phyloP scores from a whole-genome alignment of 192 early-diverging fungal species.

The Linnemannia elongata region DNA sequence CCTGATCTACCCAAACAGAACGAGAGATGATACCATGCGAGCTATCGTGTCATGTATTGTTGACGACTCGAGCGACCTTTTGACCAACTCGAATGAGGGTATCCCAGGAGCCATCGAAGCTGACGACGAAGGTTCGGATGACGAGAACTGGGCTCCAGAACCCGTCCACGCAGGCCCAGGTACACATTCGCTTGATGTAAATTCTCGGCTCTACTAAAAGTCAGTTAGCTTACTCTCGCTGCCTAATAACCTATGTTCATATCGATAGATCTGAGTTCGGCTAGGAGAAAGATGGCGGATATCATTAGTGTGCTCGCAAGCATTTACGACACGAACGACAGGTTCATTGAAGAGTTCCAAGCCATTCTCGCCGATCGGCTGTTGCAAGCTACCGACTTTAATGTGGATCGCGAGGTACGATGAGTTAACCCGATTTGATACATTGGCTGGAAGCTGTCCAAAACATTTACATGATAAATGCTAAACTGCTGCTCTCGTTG shows the following conservation, averaged over 20 bases:
- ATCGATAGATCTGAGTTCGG: constrained; percentile 44
- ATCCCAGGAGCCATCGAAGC: constrained; percentile 55
- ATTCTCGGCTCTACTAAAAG: background rate
- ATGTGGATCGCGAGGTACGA: constrained; percentile 68
- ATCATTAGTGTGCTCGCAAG: constrained; percentile 75
- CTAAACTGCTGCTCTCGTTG: background rate
- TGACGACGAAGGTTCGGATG: constrained; percentile 65
- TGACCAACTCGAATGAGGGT: constrained; percentile 59
- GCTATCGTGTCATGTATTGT: constrained; percentile 78
- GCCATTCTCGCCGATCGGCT: constrained; percentile 66
- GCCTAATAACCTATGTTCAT: constrained; percentile 15
- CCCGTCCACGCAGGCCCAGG: constrained; percentile 70
- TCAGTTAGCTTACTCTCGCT: background rate
- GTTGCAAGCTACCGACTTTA: constrained; percentile 62
- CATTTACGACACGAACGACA: constrained; percentile 78
- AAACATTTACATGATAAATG: background rate
- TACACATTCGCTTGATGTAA: background rate
- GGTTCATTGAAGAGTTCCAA: constrained; percentile 82
- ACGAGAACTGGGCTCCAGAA: constrained; percentile 72
- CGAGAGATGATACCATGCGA: constrained; percentile 74
- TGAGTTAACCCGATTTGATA: no score
- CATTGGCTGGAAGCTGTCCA: background rate
- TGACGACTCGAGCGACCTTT: constrained; percentile 68
- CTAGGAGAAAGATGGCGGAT: constrained; percentile 62
- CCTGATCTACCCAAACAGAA: constrained; percentile 25